These are phyloP conservation scores for Plantago elongata DNA, from an alignment of 257 asterid species.

Conservation along the genomic window DNA sequence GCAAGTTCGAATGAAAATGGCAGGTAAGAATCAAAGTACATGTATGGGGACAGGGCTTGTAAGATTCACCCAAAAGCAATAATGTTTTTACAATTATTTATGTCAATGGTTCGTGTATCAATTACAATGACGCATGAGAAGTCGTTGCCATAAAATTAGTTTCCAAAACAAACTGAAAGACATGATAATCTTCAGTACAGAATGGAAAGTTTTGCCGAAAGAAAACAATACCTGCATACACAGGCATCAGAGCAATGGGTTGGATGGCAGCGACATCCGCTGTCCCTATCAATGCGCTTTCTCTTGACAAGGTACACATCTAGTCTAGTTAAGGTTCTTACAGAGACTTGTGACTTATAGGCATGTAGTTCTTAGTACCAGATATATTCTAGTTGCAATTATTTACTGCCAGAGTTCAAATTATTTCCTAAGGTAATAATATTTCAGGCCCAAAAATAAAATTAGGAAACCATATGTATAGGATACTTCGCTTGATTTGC, in stretches of 20 bases:
- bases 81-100: background rate
- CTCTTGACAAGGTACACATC: slow-evolving; percentile 77
- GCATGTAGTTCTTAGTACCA: slow-evolving; percentile 12
- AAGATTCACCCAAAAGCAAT: background rate
- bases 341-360: background rate
- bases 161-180: background rate
- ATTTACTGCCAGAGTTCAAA: slow-evolving; percentile 1
- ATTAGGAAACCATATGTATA: slow-evolving; percentile 23
- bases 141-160: background rate
- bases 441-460: slow-evolving; percentile 12
- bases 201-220: background rate
- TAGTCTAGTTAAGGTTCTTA: slow-evolving; percentile 50
- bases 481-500: slow-evolving; percentile 90
- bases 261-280: slow-evolving; percentile 78
- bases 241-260: slow-evolving; percentile 63
- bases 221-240: slow-evolving; percentile 68
- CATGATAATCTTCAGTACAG: background rate
- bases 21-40: too few relatives aligned
- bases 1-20: too few relatives aligned
- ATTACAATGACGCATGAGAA: slow-evolving; percentile 1
- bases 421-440: slow-evolving; percentile 3
- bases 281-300: slow-evolving; percentile 63
- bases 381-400: slow-evolving; percentile 1
- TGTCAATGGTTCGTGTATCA: background rate
- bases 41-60: too few relatives aligned